A percentile compares a stretch with the other conserved stretches of the same genome.
Conservation (phyloP, 2,329 filamentous ascomycete genomes). For the Fonsecaea pedrosoi region DNA sequence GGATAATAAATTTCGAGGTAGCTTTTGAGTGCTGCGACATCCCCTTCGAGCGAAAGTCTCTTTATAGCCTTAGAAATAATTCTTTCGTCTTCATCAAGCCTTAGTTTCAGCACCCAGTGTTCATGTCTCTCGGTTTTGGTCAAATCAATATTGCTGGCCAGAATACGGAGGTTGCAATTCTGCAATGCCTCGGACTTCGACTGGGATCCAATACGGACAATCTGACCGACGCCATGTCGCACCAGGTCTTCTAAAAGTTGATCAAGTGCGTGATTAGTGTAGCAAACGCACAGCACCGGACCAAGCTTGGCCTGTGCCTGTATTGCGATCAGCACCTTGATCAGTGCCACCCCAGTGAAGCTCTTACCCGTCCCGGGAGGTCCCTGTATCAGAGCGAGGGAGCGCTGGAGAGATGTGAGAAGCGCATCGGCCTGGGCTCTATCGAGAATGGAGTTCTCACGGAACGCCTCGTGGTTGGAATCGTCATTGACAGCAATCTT, state of each 20-base stretch:
- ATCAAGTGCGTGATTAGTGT: slow-evolving; percentile 63
- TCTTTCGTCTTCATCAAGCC: slow-evolving; percentile 42
- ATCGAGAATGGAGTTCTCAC: slow-evolving; percentile 14
- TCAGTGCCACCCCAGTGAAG: slow-evolving; percentile 41
- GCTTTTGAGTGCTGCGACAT: slow-evolving; percentile 27
- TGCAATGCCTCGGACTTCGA: slow-evolving; percentile 63
- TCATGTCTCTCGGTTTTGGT: slow-evolving; percentile 51
- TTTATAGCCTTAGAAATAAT: slow-evolving; percentile 14
- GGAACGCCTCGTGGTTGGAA: slow-evolving; percentile 8
- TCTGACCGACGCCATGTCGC: slow-evolving; percentile 47
- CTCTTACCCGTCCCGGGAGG: slow-evolving; percentile 44
- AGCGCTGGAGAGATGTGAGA: slow-evolving; percentile 7
- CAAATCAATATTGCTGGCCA: slow-evolving; percentile 43
- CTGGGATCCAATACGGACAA: slow-evolving; percentile 68
- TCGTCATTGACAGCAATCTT: background rate
- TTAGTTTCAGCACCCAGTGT: slow-evolving; percentile 39
- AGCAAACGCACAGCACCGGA: slow-evolving; percentile 57
- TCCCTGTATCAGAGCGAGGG: slow-evolving; percentile 40
- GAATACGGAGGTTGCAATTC: slow-evolving; percentile 57
- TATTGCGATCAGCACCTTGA: slow-evolving; percentile 51
- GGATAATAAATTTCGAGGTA: slow-evolving; percentile 36
- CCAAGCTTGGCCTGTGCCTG: slow-evolving; percentile 66
- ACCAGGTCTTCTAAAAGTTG: slow-evolving; percentile 67
- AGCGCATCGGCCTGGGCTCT: slow-evolving; percentile 9
- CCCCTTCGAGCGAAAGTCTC: background rate